Evolutionary conservation across 306 rosid genomes (phyloP), one percentile per base, ranked within the genome.

Genomic region (Cyclanthera cordifolia): DNA sequence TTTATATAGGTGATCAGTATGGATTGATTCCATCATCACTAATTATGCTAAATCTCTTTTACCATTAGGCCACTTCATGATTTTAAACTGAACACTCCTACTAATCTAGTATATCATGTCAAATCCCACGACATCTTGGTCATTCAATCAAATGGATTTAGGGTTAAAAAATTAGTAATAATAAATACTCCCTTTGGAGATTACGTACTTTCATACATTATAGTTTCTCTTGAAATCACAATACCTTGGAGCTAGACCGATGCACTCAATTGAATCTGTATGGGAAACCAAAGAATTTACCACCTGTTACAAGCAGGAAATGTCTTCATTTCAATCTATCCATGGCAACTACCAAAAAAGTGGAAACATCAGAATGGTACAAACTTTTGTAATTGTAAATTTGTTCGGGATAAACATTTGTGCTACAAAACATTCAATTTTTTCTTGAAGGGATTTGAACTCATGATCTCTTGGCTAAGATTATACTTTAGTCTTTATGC

Each of bases 221-320:
- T 34, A 56, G 32, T 59, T 59, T 30, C 23, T 16, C n/a, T 27
- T 2, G 5, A 57, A 59, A 59, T 32, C 48, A 3, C 47, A 48
- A 49, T 78, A 88, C 96, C 97, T 87, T 67, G 86, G 84, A 6
- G 91, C 76, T 57, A 93, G 78, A 54, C 74, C 91, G 53, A 88
- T 79, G 78, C 96, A 86, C 74, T 93, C 99, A 0, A 90, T 78
- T 51, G 99, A 90, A 74, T 83, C 94, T 10, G 85, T 69, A 76
- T 82, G 95, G 73, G 95, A 74, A 76, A 75, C 53, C 75, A 83
- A 77, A 21, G 91, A 70, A 77, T 72, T 86, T 27, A 90, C 85
- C 70, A 93, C 99, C 99, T 93, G 83, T 78, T 72, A 52, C 70
- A 32, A 57, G 77, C 4, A 76, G 69, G 4, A 50, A 19, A 48